phyloP scores from a whole-genome alignment of 2,329 filamentous ascomycete genomes.

The Pseudogymnoascus verrucosus region DNA sequence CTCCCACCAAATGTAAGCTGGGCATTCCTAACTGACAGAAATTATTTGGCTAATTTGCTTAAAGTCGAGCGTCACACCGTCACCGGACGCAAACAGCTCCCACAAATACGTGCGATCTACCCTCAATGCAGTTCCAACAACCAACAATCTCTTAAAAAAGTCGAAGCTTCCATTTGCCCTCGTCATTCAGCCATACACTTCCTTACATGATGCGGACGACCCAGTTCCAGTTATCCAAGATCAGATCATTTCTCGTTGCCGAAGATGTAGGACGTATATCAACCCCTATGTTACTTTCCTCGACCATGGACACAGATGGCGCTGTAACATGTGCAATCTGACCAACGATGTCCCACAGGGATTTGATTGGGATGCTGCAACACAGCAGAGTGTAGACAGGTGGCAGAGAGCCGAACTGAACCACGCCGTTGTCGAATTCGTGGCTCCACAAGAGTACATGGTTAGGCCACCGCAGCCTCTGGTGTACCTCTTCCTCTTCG shows the following conservation, averaged over 20 bases:
- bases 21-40: not conserved
- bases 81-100: conserved; percentile 82
- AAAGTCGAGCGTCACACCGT: conserved; percentile 83
- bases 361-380: conserved; percentile 93
- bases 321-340: conserved; percentile 99
- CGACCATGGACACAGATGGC: conserved; percentile 94
- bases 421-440: conserved; percentile 93
- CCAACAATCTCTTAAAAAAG: conserved; percentile 88
- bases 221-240: conserved; percentile 87
- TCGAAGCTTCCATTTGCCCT: conserved; percentile 92
- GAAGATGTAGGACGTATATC: conserved; percentile 93
- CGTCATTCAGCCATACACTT: conserved; percentile 89
- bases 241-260: conserved; percentile 93
- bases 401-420: conserved; percentile 92
- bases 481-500: conserved; percentile 91
- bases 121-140: conserved; percentile 87
- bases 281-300: conserved; percentile 96
- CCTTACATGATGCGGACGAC: conserved; percentile 89
- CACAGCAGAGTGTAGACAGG: conserved; percentile 84
- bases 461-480: conserved; percentile 91
- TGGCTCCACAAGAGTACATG: conserved; percentile 99
- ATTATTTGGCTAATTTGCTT: conserved; percentile 32
- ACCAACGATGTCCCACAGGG: conserved; percentile 99
- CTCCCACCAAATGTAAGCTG: conserved; percentile 80
- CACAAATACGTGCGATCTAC: conserved; percentile 94